Evolutionary conservation across 2,329 filamentous ascomycete genomes (phyloP), one percentile per base, ranked within the genome.

Genomic region (Colletotrichum paranaense): DNA sequence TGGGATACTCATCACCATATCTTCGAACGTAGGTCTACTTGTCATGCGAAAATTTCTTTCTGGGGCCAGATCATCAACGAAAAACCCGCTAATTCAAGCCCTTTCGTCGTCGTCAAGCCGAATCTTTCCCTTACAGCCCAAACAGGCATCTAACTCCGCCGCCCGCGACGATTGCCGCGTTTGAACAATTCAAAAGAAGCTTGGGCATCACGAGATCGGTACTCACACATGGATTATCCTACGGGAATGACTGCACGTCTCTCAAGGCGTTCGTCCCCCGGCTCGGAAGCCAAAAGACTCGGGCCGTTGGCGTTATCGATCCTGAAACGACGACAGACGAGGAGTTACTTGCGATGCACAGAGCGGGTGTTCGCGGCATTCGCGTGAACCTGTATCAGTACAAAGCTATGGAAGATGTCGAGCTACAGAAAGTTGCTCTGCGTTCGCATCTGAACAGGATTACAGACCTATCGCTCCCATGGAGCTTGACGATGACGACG

Each of bases 371-470:
- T 1, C 77, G 82, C 0, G 81, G 82, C 1, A 77, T 84, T 3
- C 75, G 82, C 7, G 79, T 84, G 4, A 83, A 84, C 46, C 70
- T 83, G 5, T 84, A 83, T 62, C 75, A 77, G 32, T 81, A 82
- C 60, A 74, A 77, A 0, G 82, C 82, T 1, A 82, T 83, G 81
- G 78, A 83, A 28, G 79, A 83, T 59, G 78, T 82, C 2, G 76
- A 81, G 22, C 68, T 78, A 1, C 82, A 83, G 57, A 83, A 81
- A 67, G 62, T 73, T 5, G 78, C 76, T 2, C 74, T 84, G 7
- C 67, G 72, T 2, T 79, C 78, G 0, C 82, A 84, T 42, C 76
- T 78, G 4, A 63, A 69, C 1, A 76, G 77, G 12, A 68, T 81
- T 1, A 60, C 72, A 4, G 28, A 62, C 1, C 68, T 78, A 3